A percentile compares a stretch with the other conserved stretches of the same genome.
phyloP scores from a whole-genome alignment of 208 protist genomes.

The Crithidia thermophila region DNA sequence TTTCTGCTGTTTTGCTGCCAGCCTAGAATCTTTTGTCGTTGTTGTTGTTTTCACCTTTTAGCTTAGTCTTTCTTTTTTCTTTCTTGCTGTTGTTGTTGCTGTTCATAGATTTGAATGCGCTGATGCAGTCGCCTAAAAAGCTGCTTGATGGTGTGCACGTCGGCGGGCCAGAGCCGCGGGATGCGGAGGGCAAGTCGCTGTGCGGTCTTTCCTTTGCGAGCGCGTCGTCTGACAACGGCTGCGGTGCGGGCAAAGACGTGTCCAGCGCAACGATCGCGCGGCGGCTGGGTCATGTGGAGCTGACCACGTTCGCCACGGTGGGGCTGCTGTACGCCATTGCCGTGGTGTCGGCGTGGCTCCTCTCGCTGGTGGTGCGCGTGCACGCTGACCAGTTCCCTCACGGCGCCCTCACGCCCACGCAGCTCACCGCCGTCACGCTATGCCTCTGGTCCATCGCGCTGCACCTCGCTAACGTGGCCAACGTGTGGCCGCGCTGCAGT shows the following conservation, averaged over 20 bases:
- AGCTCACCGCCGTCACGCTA: slow-evolving; percentile 30
- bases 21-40: too few species aligned
- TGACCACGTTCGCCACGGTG: background rate
- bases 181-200: background rate
- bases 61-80: slow-evolving; percentile 1
- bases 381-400: slow-evolving; percentile 18
- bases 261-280: background rate
- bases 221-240: background rate
- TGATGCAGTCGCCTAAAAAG: background rate
- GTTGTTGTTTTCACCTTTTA: background rate
- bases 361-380: slow-evolving; percentile 22
- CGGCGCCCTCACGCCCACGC: slow-evolving; percentile 34
- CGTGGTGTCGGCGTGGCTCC: slow-evolving; percentile 12
- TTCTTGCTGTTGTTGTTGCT: slow-evolving; percentile 14
- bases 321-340: slow-evolving; percentile 26
- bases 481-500: slow-evolving; percentile 13
- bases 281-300: background rate
- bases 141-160: background rate
- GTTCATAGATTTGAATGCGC: background rate
- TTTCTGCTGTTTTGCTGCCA: background rate
- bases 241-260: background rate
- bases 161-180: background rate
- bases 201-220: background rate
- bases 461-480: slow-evolving; percentile 7
- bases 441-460: slow-evolving; percentile 25